Evolutionary conservation across 345 rosid genomes (phyloP).

Genomic region (Dipteronia dyeriana): DNA sequence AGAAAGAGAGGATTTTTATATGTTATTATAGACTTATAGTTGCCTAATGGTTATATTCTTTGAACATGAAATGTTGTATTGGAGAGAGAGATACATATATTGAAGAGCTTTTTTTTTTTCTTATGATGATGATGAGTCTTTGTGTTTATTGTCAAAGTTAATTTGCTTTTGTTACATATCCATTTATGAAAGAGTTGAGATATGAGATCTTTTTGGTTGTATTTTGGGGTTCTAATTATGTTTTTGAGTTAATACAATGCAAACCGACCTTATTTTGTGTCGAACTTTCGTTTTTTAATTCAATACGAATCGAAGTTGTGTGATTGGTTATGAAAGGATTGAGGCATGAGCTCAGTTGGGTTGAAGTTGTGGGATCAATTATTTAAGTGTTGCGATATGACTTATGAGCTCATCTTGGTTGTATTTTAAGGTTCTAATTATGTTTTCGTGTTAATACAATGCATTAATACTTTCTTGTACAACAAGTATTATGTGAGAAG

Average conservation of each 20-base stretch:
- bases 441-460: too few species aligned
- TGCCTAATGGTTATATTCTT: neutral
- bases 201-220: conserved; percentile 2
- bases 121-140: neutral
- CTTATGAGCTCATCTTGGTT: too few species aligned
- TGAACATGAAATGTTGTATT: neutral
- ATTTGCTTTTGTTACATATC: conserved; percentile 5
- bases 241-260: neutral
- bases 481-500: too few species aligned
- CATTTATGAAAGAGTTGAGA: neutral
- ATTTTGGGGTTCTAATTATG: neutral
- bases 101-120: too few species aligned
- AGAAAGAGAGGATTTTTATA: neutral
- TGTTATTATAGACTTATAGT: neutral
- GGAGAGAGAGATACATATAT: neutral
- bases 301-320: too few species aligned
- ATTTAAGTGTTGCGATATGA: too few species aligned
- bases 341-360: too few species aligned
- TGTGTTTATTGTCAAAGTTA: neutral
- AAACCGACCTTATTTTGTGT: neutral
- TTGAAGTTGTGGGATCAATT: too few species aligned
- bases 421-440: too few species aligned
- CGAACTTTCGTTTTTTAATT: too few species aligned
- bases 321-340: too few species aligned
- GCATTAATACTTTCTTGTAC: too few species aligned